Evolutionary conservation across 805 yeast species (phyloP), one percentile per base, ranked within the genome.

Genomic region (Zygoascus flipseniorum): DNA sequence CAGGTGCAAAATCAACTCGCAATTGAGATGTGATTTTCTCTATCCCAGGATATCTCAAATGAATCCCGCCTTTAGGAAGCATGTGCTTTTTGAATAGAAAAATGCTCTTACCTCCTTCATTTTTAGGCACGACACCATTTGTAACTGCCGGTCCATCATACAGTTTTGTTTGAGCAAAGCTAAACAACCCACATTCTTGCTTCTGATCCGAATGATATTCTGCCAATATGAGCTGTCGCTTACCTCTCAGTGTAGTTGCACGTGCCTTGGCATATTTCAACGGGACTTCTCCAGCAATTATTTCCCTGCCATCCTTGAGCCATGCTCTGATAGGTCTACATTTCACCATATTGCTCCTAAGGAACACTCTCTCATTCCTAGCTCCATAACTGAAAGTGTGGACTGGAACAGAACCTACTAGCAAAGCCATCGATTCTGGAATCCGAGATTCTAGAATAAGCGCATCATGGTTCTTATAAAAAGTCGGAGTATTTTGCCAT

Each of bases 11-110:
- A 57, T 85, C 88, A 13, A 87, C 73, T 1, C 76, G 78, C 5
- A 86, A 58, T 1, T 78, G 65, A 47, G 75, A 75, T 0, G 88
- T 88, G 0, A 95, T 89, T 50, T 72, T 74, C 45, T 77, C 80
- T 0, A 84, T 78, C 56, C 74, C 66, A 49, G 77, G 77, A 53
- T 77, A 70, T 2, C 77, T 69, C 5, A 85, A 69, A 49, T 83
- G 73, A 26, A 70, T 75, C 20, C 86, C 87, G 26, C 85, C 85
- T 19, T 72, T 75, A 0, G 96, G 96, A 4, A 87, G 69, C 96
- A 87, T 87, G 52, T 80, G 72, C 0, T 82, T 77, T 1, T 75
- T 76, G 67, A 84, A 87, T 1, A 85, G 69, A 60, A 87, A 95
- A 50, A 87, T 77, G 58, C 85, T 86, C 0, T 92, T 93, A 65